Evolutionary conservation across 108 stramenopile genomes (phyloP), one percentile per base, ranked within the genome.

Genomic region (Nitzschia sp.): DNA sequence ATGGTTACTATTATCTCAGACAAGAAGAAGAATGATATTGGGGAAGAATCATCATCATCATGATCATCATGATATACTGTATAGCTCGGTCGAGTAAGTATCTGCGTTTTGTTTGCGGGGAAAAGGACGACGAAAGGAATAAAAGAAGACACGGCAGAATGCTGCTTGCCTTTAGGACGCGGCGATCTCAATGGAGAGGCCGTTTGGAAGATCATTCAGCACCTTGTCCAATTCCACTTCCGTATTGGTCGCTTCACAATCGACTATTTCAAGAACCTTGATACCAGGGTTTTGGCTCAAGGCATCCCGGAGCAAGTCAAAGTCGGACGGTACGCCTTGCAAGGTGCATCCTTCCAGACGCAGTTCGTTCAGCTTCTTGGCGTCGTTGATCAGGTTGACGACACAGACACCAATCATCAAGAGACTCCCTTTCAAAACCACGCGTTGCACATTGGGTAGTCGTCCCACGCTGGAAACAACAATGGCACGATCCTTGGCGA

Each of bases 361-460:
- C 55, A 57, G 21, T 22, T 57, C 55, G 13, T n/a, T 33, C 55
- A 57, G 21, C 13, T 29, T 57, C 3, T 6, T 29, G 26, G 55
- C 28, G 28, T 57, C 29, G 26, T 57, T 57, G 11, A n/a, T 22
- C 13, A 57, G 55, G 5, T 57, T 57, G 23, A 27, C 29, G 26
- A 57, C 28, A 29, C 55, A 57, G 31, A 57, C 28, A 57, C 55
- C 55, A 25, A 33, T n/a, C 28, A 32, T 29, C 28, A 57, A 57
- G 11, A 25, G n/a, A n/a, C 55, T 57, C 6, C 29, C 55, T 22
- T 33, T 57, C 22, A 57, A n/a, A 6, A 29, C 31, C 6, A 57
- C 55, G 11, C 11, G 5, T 33, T 57, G 11, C 5, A 57, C 55
- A 33, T 57, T 57, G 5, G 30, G 30, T 11, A 30, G 28, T n/a